Evolutionary conservation across 805 yeast species (phyloP).

Genomic region (Pichia scutulata): DNA sequence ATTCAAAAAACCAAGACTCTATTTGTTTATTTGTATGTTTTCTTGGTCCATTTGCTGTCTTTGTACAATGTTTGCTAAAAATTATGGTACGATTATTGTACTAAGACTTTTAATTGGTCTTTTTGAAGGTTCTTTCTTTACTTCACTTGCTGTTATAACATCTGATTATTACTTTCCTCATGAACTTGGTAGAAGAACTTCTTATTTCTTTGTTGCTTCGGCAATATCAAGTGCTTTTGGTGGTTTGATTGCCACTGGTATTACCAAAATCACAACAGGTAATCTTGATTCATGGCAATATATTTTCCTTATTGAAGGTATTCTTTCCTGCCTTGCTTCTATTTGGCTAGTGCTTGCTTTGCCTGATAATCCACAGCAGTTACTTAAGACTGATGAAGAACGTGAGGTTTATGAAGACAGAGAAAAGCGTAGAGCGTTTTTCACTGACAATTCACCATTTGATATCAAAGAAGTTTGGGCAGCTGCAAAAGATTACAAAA

Average conservation of each 20-base stretch:
- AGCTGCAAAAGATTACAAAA: slow-evolving; percentile 1
- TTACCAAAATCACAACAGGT: slow-evolving; percentile 1
- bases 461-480: slow-evolving; percentile 2
- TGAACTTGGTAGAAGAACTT: slow-evolving; percentile 5
- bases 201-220: slow-evolving; percentile 4
- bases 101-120: slow-evolving; percentile 1
- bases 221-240: slow-evolving; percentile 4
- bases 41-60: slow-evolving; percentile 3
- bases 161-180: slow-evolving; percentile 5
- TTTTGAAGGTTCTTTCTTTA: slow-evolving; percentile 5
- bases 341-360: neutral
- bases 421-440: slow-evolving; percentile 1
- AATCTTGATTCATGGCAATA: slow-evolving; percentile 1
- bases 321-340: slow-evolving; percentile 1
- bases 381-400: slow-evolving; percentile 4
- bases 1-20: slow-evolving; percentile 1
- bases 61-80: slow-evolving; percentile 4
- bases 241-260: slow-evolving; percentile 6
- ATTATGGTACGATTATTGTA: slow-evolving; percentile 1
- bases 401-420: neutral
- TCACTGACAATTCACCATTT: neutral
- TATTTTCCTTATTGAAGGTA: slow-evolving; percentile 3
- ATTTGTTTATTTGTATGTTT: neutral
- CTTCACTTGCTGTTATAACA: slow-evolving; percentile 3
- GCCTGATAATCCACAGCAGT: slow-evolving; percentile 1